A percentile compares a stretch with the other conserved stretches of the same genome.
phyloP scores from a whole-genome alignment of 352 stramenopile species.

The Globisporangium spinosum region DNA sequence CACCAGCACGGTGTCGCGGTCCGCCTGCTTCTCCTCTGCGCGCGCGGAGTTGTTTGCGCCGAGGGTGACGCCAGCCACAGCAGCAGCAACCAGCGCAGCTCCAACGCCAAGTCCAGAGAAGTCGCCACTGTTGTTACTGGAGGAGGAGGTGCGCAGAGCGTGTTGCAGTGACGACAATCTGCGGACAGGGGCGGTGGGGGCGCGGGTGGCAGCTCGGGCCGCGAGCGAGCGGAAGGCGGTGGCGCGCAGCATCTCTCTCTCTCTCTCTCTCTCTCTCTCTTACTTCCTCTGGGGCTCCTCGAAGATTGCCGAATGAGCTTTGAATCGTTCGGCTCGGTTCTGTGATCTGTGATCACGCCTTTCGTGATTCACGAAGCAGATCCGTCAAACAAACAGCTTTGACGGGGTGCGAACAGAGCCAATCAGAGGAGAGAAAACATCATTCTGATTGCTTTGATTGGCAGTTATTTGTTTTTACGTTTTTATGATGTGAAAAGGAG shows the following conservation, averaged over 20 bases:
- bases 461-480: not conserved
- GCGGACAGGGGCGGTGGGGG: not conserved
- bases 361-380: not conserved
- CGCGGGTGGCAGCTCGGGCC: not conserved
- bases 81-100: constrained; percentile 17
- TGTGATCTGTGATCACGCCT: not conserved
- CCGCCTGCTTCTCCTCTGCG: constrained; percentile 21
- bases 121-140: not conserved
- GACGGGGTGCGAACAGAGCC: not conserved
- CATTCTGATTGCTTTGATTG: not conserved
- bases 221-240: constrained; percentile 16
- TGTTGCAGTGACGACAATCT: constrained; percentile 3
- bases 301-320: constrained; percentile 5
- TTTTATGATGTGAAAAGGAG: not conserved
- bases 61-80: constrained; percentile 20
- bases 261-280: not conserved
- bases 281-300: not conserved
- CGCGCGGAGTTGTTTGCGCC: constrained; percentile 9
- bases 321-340: not conserved
- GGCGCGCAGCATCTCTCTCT: constrained; percentile 14
- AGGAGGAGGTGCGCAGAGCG: not conserved
- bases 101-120: constrained; percentile 2
- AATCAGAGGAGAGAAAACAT: not conserved
- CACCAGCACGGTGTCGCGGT: constrained; percentile 62
- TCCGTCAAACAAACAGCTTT: not conserved